Evolutionary conservation across 495 filamentous ascomycete genomes (phyloP).

Genomic region (Tuber indicum): DNA sequence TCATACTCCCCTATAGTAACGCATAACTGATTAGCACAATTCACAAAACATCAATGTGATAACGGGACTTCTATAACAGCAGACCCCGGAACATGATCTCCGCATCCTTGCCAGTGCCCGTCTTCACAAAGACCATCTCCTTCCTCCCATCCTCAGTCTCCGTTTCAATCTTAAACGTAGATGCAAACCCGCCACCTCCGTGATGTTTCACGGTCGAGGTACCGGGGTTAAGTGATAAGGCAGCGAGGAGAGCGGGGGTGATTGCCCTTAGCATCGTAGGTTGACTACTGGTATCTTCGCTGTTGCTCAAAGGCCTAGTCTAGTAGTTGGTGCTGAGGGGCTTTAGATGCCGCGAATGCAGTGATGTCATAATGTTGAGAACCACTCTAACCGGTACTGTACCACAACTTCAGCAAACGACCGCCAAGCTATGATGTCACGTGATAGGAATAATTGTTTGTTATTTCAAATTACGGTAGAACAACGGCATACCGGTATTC

Average conservation of each 20-base stretch:
- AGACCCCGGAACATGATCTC: constrained; percentile 67
- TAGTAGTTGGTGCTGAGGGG: neutral
- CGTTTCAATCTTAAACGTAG: constrained; percentile 61
- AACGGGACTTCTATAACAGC: neutral
- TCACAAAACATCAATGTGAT: neutral
- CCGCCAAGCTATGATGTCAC: no score
- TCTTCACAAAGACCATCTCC: constrained; percentile 75
- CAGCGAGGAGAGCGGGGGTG: constrained; percentile 56
- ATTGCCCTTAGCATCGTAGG: constrained; percentile 37
- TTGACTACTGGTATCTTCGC: neutral
- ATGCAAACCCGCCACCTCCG: constrained; percentile 68
- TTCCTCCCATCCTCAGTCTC: constrained; percentile 49
- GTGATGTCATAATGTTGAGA: constrained; percentile 16
- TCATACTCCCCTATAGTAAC: constrained; percentile 60
- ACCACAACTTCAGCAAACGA: no score
- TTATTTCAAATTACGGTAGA: neutral
- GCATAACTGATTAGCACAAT: constrained; percentile 19
- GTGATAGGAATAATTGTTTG: neutral
- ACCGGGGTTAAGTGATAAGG: constrained; percentile 60
- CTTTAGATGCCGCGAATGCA: neutral
- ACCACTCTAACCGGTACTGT: neutral
- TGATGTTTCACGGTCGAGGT: constrained; percentile 56
- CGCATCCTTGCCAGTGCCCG: constrained; percentile 56
- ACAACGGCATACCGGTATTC: no score
- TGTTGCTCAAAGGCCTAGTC: neutral